phyloP scores from a whole-genome alignment of 1,139 yeast genomes.

The Geotrichum phurueaensis region DNA sequence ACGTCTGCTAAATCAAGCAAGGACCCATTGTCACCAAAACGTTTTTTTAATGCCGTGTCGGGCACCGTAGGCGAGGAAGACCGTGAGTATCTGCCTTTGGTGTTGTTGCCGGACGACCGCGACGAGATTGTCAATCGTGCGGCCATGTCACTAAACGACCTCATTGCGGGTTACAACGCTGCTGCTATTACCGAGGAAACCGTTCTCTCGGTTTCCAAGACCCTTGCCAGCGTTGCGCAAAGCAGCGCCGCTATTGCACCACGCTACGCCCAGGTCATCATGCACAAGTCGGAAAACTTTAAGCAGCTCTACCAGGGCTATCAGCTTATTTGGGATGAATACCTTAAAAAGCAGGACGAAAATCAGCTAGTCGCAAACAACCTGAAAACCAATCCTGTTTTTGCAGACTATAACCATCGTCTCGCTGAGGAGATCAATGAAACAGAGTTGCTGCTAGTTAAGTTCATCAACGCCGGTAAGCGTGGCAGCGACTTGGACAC shows the following conservation, averaged over 20 bases:
- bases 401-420: conserved; percentile 12
- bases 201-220: conserved; percentile 21
- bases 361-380: conserved; percentile 1
- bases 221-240: conserved; percentile 23
- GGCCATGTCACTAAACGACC: conserved; percentile 29
- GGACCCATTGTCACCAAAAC: conserved; percentile 29
- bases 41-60: conserved; percentile 29
- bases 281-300: conserved; percentile 23
- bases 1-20: conserved; percentile 16
- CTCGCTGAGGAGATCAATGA: conserved; percentile 17
- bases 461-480: conserved; percentile 15
- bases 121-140: conserved; percentile 26
- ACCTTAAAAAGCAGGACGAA: conserved; percentile 12
- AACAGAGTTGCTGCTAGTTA: conserved; percentile 17
- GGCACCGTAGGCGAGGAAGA: conserved; percentile 27
- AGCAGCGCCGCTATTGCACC: conserved; percentile 18
- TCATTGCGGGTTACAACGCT: conserved; percentile 29
- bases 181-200: conserved; percentile 27
- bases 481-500: conserved; percentile 11
- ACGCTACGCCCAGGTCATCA: conserved; percentile 22
- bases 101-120: conserved; percentile 28
- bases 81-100: conserved; percentile 29
- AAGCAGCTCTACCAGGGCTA: conserved; percentile 19
- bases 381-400: conserved; percentile 13
- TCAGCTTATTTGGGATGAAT: conserved; percentile 19